phyloP scores from a whole-genome alignment of 352 stramenopile species.

The Phytophthora agathidicida region DNA sequence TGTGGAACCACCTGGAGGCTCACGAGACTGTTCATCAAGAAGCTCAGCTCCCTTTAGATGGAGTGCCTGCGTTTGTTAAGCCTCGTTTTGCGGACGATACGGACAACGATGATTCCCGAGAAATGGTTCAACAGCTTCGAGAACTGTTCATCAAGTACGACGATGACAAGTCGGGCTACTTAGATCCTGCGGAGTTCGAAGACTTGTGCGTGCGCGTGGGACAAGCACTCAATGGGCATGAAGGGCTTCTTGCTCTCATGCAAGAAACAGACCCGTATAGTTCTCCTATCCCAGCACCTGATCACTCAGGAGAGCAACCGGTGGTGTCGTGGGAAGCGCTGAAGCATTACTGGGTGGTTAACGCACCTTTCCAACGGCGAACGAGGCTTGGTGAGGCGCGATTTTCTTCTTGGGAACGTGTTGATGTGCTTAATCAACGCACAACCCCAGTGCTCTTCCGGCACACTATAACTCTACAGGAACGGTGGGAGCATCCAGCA shows the following conservation, averaged over 20 bases:
- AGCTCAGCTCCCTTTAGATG: constrained; percentile 13
- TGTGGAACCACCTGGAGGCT: constrained; percentile 36
- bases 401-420: constrained; percentile 45
- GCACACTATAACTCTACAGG: constrained; percentile 39
- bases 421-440: constrained; percentile 43
- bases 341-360: constrained; percentile 50
- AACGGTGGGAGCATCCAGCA: constrained; percentile 59
- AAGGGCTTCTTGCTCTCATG: constrained; percentile 46
- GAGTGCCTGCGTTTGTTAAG: constrained; percentile 16
- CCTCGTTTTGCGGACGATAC: constrained; percentile 4
- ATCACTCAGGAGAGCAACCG: constrained; percentile 1
- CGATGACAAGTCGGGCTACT: constrained; percentile 52
- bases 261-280: constrained; percentile 47
- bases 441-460: constrained; percentile 34
- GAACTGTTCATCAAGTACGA: constrained; percentile 63
- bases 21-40: constrained; percentile 27
- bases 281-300: background rate
- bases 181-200: constrained; percentile 61
- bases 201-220: constrained; percentile 65
- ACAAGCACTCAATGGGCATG: constrained; percentile 32
- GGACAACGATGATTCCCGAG: constrained; percentile 10
- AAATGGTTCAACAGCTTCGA: constrained; percentile 54
- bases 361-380: constrained; percentile 61
- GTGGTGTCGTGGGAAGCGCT: constrained; percentile 63
- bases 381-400: constrained; percentile 30